Evolutionary conservation across 129 eudicot genomes (phyloP), one percentile per base, ranked within the genome.

Genomic region (Tanacetum coccineum): DNA sequence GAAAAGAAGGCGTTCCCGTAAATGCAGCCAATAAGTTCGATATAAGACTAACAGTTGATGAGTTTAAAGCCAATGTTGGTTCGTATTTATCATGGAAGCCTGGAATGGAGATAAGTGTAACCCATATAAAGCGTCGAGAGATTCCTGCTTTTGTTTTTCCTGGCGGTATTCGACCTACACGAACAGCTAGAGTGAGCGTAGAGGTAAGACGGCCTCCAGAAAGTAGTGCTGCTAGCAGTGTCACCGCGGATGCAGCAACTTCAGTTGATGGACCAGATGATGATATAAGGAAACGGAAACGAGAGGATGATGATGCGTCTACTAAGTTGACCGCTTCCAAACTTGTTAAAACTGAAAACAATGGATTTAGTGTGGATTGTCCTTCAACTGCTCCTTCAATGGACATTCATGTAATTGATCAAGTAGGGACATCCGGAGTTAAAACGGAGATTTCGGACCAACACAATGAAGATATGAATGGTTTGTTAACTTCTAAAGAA

Each of bases 111-210:
- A 93, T 93, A 59, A 76, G 68, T 68, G 88, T 93, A 39, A 78
- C 81, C 30, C 87, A 86, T 71, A 90, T 89, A 28, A 86, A 65
- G 71, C 89, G 92, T 14, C 79, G 75, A 60, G 81, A 77, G 58
- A 76, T 93, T 48, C 99, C 95, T n/a, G 67, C 57, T 68, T 89
- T 82, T 77, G 99, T 93, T 57, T 89, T 93, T 68, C 96, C 99
- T 36, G 96, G 99, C 36, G 96, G 99, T 30, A 67, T 87, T 48
- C 88, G 96, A 8, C 95, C 95, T 62, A 6, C 79, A 21, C 87
- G 83, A 14, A 79, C 87, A 3, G 62, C 79, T 32, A 81, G 71
- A 79, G 61, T 68, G 26, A 67, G 81, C 76, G 79, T 82, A 46
- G 92, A 83, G 66, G 69, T 71, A 66, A 82, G 85, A 59, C 75